Conservation (phyloP, 495 filamentous ascomycete species). For the Penicillium coffeae region DNA sequence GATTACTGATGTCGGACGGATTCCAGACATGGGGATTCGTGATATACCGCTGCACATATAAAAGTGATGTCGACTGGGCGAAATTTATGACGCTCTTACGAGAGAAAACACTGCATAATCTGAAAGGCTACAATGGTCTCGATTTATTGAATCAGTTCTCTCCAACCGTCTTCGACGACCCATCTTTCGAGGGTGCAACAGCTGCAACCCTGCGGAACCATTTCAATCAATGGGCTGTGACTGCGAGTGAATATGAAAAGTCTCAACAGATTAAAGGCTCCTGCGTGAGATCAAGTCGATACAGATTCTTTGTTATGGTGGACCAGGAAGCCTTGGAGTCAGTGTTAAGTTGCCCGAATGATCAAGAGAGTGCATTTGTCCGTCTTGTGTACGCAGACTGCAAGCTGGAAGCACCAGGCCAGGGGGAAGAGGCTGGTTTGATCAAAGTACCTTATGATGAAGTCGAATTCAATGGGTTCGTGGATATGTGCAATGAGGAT, state of each 20-base stretch:
- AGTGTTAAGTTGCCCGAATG: too few species aligned
- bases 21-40: slow-evolving; percentile 27
- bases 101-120: not conserved
- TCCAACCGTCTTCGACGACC: not conserved
- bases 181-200: not conserved
- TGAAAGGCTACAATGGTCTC: not conserved
- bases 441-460: not conserved
- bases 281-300: too few species aligned
- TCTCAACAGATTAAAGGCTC: too few species aligned
- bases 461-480: not conserved
- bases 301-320: too few species aligned
- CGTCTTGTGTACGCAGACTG: not conserved
- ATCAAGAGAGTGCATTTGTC: not conserved
- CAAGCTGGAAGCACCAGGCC: not conserved
- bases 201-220: not conserved
- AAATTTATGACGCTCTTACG: slow-evolving; percentile 12
- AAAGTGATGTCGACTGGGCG: slow-evolving; percentile 25
- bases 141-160: not conserved
- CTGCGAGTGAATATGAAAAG: not conserved
- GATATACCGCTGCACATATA: slow-evolving; percentile 32
- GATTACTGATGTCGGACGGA: slow-evolving; percentile 13
- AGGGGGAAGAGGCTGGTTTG: not conserved
- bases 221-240: not conserved
- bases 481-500: not conserved
- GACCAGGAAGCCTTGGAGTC: too few species aligned